Percentiles rank a stretch among this genome's conserved stretches.
Conservation (phyloP, 2,329 filamentous ascomycete genomes). For the Pseudocercospora eumusae region DNA sequence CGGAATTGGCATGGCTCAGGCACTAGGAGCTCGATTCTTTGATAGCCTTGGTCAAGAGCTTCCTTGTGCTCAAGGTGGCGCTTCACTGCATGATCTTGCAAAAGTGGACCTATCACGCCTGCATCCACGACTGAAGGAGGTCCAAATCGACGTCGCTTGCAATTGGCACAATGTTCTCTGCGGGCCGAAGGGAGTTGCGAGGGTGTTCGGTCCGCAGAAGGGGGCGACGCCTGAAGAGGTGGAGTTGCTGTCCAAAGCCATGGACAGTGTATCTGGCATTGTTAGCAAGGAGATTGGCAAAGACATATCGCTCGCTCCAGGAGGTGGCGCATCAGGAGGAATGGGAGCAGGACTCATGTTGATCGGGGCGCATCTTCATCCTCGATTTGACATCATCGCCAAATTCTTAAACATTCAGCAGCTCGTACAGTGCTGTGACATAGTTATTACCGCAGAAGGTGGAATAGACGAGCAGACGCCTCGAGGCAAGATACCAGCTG, state of each 20-base stretch:
- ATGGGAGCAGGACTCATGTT: conserved; percentile 55
- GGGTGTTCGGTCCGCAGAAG: conserved; percentile 56
- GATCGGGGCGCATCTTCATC: conserved; percentile 50
- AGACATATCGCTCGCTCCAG: conserved; percentile 46
- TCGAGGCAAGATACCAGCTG: conserved; percentile 56
- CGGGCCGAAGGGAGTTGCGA: conserved; percentile 52
- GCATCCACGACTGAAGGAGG: conserved; percentile 43
- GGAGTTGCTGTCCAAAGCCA: conserved; percentile 45
- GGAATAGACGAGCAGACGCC: conserved; percentile 56
- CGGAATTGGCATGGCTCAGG: conserved; percentile 57
- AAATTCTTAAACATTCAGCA: conserved; percentile 53
- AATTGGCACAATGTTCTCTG: conserved; percentile 57
- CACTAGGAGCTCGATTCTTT: conserved; percentile 51
- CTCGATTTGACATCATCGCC: conserved; percentile 54
- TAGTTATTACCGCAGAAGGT: conserved; percentile 57
- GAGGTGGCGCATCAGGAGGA: conserved; percentile 56
- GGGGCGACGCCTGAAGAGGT: conserved; percentile 51
- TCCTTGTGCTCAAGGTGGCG: conserved; percentile 46
- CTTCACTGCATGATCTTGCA: conserved; percentile 43
- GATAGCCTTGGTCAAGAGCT: conserved; percentile 44
- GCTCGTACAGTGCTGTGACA: conserved; percentile 52
- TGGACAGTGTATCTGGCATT: conserved; percentile 48
- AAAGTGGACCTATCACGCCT: conserved; percentile 45
- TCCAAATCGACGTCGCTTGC: conserved; percentile 53
- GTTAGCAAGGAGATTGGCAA: conserved; percentile 41